Conservation (phyloP, 768 basidiomycete genomes). For the Galerina sulciceps region DNA sequence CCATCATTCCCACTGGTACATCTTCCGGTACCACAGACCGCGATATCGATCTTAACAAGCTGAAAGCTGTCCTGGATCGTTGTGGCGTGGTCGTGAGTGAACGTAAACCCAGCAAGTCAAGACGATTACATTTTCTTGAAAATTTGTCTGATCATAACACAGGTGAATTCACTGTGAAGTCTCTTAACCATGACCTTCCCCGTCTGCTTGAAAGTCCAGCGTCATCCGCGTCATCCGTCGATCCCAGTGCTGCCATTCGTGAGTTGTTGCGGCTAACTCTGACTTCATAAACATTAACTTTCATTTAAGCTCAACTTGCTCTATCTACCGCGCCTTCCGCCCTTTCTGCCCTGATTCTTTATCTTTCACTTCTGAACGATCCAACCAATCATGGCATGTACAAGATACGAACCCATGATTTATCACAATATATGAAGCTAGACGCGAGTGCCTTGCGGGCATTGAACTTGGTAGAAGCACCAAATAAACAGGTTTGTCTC, state of each 20-base stretch:
- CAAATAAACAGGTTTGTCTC: conserved; percentile 53
- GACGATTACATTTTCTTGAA: too few species aligned
- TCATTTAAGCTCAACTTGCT: conserved; percentile 69
- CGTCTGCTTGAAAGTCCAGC: conserved; percentile 61
- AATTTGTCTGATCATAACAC: background rate
- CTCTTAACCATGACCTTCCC: conserved; percentile 79
- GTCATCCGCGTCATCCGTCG: conserved; percentile 45
- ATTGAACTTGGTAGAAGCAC: conserved; percentile 79
- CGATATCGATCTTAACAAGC: conserved; percentile 87
- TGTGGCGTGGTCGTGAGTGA: conserved; percentile 92
- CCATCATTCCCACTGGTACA: conserved; percentile 80
- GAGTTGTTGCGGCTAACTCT: conserved; percentile 22
- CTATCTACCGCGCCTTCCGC: conserved; percentile 81
- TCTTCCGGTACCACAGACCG: conserved; percentile 73
- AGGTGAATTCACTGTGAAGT: conserved; percentile 88
- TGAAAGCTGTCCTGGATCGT: conserved; percentile 85
- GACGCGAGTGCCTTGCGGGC: conserved; percentile 95
- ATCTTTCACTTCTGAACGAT: conserved; percentile 81
- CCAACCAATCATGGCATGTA: conserved; percentile 80
- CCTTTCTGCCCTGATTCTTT: conserved; percentile 79
- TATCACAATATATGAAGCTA: conserved; percentile 93
- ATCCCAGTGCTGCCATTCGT: conserved; percentile 60
- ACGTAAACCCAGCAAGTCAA: conserved; percentile 74
- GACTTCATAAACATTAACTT: background rate
- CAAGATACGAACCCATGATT: conserved; percentile 83